A percentile compares a stretch with the other conserved stretches of the same genome.
Evolutionary conservation across 805 yeast species (phyloP).

Genomic region (Phaffomyces thermotolerans): DNA sequence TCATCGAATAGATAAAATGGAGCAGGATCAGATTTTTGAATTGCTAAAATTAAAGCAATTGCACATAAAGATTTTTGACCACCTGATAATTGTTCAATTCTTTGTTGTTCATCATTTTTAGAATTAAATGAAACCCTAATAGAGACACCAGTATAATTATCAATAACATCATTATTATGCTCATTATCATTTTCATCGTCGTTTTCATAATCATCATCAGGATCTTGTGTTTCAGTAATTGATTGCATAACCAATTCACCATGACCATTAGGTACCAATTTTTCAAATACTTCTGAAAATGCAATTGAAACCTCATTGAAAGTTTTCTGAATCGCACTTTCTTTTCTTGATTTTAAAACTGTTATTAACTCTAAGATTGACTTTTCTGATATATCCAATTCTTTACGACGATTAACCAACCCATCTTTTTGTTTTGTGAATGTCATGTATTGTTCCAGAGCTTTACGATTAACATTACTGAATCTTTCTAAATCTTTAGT

Average conservation of each 20-base stretch:
- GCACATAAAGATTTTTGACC: constrained; percentile 98
- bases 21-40: constrained; percentile 93
- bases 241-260: constrained; percentile 64
- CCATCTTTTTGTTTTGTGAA: constrained; percentile 70
- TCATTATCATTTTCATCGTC: constrained; percentile 19
- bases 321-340: constrained; percentile 72
- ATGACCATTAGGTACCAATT: constrained; percentile 74
- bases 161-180: constrained; percentile 23
- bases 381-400: constrained; percentile 58
- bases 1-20: constrained; percentile 96
- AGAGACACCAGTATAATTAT: constrained; percentile 71
- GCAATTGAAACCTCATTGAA: constrained; percentile 69
- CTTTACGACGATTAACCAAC: constrained; percentile 55
- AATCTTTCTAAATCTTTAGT: constrained; percentile 54
- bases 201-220: constrained; percentile 15
- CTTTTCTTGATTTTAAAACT: constrained; percentile 69
- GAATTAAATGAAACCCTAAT: constrained; percentile 88
- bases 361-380: constrained; percentile 68
- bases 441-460: constrained; percentile 71
- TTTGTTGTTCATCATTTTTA: constrained; percentile 73
- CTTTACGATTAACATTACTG: constrained; percentile 81
- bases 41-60: constrained; percentile 84
- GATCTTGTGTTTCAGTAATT: constrained; percentile 3
- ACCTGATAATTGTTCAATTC: constrained; percentile 88
- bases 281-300: constrained; percentile 68